phyloP scores from a whole-genome alignment of 1,284 basidiomycete species.

The Golubevia pallescens region DNA sequence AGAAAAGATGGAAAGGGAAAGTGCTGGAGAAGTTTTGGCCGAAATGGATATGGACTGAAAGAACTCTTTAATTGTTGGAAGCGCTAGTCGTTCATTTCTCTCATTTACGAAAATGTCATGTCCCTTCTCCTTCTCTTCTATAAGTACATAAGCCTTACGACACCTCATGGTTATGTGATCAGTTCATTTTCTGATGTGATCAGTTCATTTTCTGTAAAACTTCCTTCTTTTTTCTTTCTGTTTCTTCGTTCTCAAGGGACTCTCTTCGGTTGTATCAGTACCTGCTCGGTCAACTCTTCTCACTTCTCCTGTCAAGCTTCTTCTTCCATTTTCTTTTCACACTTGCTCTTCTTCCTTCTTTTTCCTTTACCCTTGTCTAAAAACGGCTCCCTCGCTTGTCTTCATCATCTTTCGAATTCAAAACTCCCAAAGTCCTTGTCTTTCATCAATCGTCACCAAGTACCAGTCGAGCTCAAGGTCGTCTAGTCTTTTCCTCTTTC shows the following conservation, averaged over 20 bases:
- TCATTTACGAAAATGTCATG: too few species aligned
- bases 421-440: too few species aligned
- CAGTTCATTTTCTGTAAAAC: too few species aligned
- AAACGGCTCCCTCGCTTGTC: neutral
- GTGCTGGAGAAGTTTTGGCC: constrained; percentile 53
- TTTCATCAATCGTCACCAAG: too few species aligned
- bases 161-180: too few species aligned
- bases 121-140: too few species aligned
- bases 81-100: too few species aligned
- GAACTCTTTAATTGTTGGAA: neutral
- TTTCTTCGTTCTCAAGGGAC: constrained; percentile 4
- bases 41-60: constrained; percentile 61
- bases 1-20: neutral
- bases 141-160: too few species aligned
- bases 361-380: neutral
- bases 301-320: constrained; percentile 16
- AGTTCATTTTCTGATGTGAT: too few species aligned
- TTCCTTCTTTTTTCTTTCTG: constrained; percentile 5
- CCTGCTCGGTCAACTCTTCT: constrained; percentile 9
- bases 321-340: constrained; percentile 1
- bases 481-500: neutral
- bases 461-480: too few species aligned
- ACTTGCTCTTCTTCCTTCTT: neutral
- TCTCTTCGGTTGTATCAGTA: constrained; percentile 6
- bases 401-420: too few species aligned